A percentile compares a stretch with the other conserved stretches of the same genome.
phyloP scores from a whole-genome alignment of 2,329 filamentous ascomycete genomes.

The Mollisiaceae sp. region DNA sequence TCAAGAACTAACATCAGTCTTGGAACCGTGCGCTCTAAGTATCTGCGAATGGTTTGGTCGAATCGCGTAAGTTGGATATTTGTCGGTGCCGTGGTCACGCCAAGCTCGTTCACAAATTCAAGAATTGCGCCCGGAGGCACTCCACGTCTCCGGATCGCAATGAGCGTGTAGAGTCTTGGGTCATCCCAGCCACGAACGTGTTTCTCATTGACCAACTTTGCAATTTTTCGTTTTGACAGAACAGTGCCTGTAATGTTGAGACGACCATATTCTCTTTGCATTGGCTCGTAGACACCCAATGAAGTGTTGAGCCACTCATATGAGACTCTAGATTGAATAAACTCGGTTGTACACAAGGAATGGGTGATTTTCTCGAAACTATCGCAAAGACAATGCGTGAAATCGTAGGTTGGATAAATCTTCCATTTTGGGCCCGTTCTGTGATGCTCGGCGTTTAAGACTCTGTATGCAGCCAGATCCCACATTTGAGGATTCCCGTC shows the following conservation, averaged over 20 bases:
- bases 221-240: slow-evolving; percentile 83
- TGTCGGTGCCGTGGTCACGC: slow-evolving; percentile 81
- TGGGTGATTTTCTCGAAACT: slow-evolving; percentile 92
- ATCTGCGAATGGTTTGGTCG: slow-evolving; percentile 82
- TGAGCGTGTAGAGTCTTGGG: slow-evolving; percentile 85
- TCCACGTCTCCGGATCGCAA: slow-evolving; percentile 81
- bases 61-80: slow-evolving; percentile 84
- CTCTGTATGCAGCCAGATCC: slow-evolving; percentile 90
- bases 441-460: slow-evolving; percentile 77
- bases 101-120: slow-evolving; percentile 88
- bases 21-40: slow-evolving; percentile 87
- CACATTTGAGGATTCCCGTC: slow-evolving; percentile 94
- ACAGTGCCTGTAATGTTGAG: slow-evolving; percentile 85
- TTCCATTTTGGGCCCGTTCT: slow-evolving; percentile 84
- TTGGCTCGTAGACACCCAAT: slow-evolving; percentile 84
- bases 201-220: slow-evolving; percentile 77
- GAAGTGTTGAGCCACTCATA: slow-evolving; percentile 91
- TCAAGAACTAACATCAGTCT: slow-evolving; percentile 89
- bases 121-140: slow-evolving; percentile 88
- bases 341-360: slow-evolving; percentile 92
- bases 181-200: slow-evolving; percentile 90
- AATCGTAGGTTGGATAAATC: slow-evolving; percentile 96
- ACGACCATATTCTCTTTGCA: slow-evolving; percentile 87
- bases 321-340: slow-evolving; percentile 80
- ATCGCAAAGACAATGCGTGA: slow-evolving; percentile 89